Evolutionary conservation across 768 basidiomycete genomes (phyloP).

Genomic region (Leccinum broughii): DNA sequence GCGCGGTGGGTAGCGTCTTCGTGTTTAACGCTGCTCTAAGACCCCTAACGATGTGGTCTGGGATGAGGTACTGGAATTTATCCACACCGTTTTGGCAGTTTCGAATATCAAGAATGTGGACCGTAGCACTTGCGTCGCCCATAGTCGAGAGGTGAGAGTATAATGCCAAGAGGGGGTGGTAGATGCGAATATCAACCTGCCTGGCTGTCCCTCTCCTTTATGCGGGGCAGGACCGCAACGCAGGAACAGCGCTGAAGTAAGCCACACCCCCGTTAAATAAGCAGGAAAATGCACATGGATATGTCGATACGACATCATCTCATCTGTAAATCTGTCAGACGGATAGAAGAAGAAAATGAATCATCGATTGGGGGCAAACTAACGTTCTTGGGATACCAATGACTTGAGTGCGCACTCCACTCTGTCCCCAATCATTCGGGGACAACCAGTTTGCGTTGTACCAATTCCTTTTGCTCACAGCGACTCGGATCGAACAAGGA

Average conservation of each 20-base stretch:
- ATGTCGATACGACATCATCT: not conserved
- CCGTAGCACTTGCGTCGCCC: constrained; percentile 21
- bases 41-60: constrained; percentile 52
- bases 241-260: constrained; percentile 15
- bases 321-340: not conserved
- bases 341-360: not conserved
- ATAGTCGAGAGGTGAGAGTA: constrained; percentile 7
- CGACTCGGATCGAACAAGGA: not conserved
- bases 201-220: constrained; percentile 5
- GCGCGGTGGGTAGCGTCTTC: constrained; percentile 74
- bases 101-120: constrained; percentile 27
- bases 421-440: not conserved
- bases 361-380: not conserved
- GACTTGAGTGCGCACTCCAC: not conserved
- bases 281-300: not conserved
- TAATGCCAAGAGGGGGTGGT: not conserved
- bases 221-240: not conserved
- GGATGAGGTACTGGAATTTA: constrained; percentile 34
- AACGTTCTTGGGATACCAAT: not conserved
- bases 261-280: constrained; percentile 4
- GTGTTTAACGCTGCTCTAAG: constrained; percentile 53
- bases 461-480: not conserved
- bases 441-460: not conserved
- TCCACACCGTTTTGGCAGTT: constrained; percentile 8
- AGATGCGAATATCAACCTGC: not conserved